Conservation (phyloP, 1,139 yeast genomes). For the Fermentozyma sake region DNA sequence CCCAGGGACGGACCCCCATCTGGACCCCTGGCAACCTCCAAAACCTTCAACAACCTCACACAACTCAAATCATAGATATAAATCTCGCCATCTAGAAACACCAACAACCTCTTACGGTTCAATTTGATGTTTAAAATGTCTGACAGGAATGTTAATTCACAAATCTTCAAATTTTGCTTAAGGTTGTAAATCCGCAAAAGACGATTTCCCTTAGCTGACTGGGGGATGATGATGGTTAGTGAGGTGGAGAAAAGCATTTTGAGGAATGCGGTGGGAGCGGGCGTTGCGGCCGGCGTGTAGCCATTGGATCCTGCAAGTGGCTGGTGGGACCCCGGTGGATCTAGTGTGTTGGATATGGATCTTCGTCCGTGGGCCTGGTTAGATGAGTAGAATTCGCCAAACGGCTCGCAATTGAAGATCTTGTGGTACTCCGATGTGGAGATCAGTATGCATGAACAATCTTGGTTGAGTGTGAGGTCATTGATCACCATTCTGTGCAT, state of each 20-base stretch:
- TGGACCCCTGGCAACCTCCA: constrained; percentile 32
- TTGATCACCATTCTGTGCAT: too few relatives aligned
- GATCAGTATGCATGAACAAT: constrained; percentile 37
- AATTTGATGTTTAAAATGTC: constrained; percentile 56
- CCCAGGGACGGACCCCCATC: too few relatives aligned
- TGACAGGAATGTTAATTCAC: constrained; percentile 67
- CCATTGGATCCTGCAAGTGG: too few relatives aligned
- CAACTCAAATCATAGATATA: constrained; percentile 71
- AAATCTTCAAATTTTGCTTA: constrained; percentile 62
- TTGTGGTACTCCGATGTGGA: constrained; percentile 31
- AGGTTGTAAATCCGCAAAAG: constrained; percentile 61
- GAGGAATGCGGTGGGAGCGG: constrained; percentile 25
- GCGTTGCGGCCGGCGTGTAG: constrained; percentile 4
- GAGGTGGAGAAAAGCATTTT: constrained; percentile 73
- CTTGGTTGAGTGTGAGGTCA: constrained; percentile 43
- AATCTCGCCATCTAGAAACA: constrained; percentile 60
- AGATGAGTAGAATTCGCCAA: constrained; percentile 41
- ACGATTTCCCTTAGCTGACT: constrained; percentile 41
- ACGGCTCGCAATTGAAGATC: constrained; percentile 46
- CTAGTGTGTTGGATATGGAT: too few relatives aligned
- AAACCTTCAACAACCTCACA: constrained; percentile 60
- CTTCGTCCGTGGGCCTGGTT: constrained; percentile 1
- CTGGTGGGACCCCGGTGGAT: too few relatives aligned
- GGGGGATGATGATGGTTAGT: constrained; percentile 57
- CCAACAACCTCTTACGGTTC: constrained; percentile 63